Conservation (phyloP, 257 asterid species). For the Solanum dulcamara region DNA sequence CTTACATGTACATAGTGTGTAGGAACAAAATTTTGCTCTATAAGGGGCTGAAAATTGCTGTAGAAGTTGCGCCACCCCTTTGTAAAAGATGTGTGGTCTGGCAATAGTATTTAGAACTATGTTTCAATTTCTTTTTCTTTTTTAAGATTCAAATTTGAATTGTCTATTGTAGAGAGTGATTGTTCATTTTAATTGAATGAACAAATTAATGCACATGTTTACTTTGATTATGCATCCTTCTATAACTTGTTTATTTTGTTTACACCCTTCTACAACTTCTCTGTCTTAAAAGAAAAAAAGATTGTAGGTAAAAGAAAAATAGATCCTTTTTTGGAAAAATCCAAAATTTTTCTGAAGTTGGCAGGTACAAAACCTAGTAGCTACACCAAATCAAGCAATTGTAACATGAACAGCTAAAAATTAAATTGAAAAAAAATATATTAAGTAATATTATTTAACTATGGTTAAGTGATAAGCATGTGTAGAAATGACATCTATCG, state of each 20-base stretch:
- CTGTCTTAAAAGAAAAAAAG: background rate
- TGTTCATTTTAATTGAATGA: background rate
- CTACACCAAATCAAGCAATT: background rate
- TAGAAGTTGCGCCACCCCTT: constrained; percentile 12
- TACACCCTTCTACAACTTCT: background rate
- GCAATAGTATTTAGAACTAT: background rate
- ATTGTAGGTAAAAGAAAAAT: background rate
- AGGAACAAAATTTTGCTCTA: background rate
- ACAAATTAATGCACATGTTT: background rate
- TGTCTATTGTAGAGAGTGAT: background rate
- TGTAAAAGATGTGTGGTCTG: constrained; percentile 12
- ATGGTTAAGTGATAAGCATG: too few relatives aligned
- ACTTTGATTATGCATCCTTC: background rate
- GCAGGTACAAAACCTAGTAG: background rate
- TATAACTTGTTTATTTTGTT: background rate
- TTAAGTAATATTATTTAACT: too few relatives aligned
- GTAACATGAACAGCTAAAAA: background rate
- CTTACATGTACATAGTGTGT: background rate
- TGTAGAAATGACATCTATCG: too few relatives aligned
- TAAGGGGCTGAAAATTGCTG: background rate
- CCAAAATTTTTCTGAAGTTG: background rate
- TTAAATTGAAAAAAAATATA: background rate
- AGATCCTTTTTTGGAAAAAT: background rate
- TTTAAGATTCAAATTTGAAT: background rate
- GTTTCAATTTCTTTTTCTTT: background rate